Percentiles rank a stretch among this genome's conserved stretches.
Conservation (phyloP, 2,329 filamentous ascomycete genomes). For the Aureobasidium vineae region DNA sequence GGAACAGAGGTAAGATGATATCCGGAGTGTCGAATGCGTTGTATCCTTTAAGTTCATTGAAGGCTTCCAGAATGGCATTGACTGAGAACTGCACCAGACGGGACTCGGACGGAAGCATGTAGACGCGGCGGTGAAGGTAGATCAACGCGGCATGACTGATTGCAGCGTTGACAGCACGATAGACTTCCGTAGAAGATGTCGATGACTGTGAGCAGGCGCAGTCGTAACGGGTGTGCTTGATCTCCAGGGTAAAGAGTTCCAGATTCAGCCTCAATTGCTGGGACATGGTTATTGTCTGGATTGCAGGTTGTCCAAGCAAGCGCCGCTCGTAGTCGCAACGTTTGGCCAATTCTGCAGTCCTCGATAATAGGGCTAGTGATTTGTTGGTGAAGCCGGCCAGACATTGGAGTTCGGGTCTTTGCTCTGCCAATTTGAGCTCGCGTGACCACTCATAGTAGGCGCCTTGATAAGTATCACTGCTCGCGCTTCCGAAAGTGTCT, state of each 20-base stretch:
- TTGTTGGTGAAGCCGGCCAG: constrained; percentile 25
- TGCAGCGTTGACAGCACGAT: constrained; percentile 22
- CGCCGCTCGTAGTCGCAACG: constrained; percentile 24
- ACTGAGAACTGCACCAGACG: constrained; percentile 24
- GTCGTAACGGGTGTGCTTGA: constrained; percentile 23
- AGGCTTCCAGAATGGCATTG: constrained; percentile 14
- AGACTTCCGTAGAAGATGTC: constrained; percentile 16
- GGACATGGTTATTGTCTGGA: constrained; percentile 7
- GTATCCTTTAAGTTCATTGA: constrained; percentile 18
- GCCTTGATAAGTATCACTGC: constrained; percentile 46
- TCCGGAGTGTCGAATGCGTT: constrained; percentile 25
- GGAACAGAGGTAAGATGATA: constrained; percentile 25
- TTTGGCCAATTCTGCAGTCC: constrained; percentile 20
- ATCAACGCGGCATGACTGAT: constrained; percentile 22
- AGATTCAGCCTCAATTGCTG: constrained; percentile 24
- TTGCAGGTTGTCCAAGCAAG: background rate
- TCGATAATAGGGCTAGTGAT: constrained; percentile 15
- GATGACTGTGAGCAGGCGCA: constrained; percentile 7
- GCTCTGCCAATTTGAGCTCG: constrained; percentile 16
- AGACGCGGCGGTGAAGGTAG: constrained; percentile 20
- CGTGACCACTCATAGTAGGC: constrained; percentile 21
- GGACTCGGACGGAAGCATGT: constrained; percentile 16
- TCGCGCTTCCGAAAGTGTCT: constrained; percentile 72
- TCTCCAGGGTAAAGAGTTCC: constrained; percentile 21
- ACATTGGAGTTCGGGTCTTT: constrained; percentile 15